Evolutionary conservation across 805 yeast genomes (phyloP), one percentile per base, ranked within the genome.

Genomic region (Priceomyces carsonii): DNA sequence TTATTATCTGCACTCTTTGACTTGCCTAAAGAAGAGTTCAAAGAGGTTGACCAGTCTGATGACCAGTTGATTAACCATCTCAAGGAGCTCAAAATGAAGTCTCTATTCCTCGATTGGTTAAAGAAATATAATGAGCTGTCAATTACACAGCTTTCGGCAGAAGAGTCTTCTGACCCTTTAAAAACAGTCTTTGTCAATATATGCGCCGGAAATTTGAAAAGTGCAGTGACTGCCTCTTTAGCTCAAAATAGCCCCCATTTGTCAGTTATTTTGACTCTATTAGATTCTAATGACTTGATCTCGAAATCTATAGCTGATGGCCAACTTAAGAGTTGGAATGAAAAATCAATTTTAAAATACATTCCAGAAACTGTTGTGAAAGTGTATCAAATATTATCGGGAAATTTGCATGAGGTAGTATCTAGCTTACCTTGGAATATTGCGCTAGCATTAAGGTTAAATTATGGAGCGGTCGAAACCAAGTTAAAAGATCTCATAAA

Each of bases 281-380:
- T 84, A 6, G 95, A 86, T 21, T 80, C 93, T 0, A 82, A 83
- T 46, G 85, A 82, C 45, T 70, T 70, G 1, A 67, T 71, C 1
- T 81, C 84, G 3, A 67, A 69, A 32, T 50, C 49, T 0, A 65
- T 78, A 34, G 90, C 96, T 0, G 44, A 52, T 5, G 56, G 57
- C 21, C 96, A 89, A 58, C 57, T 91, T 16, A 59, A 64, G 2
- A 76, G 73, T 24, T 90, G 97, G 97, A 55, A 56, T 19, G 63
- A 66, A 3, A 60, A 62, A 5, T 65, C 68, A 4, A 60, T 63
- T 3, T 36, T 65, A 19, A 54, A 51, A 18, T 59, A 56, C 30
- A 78, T 82, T 36, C 89, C 95, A 1, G 37, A 35, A 1, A 61
- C 73, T 3, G 57, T 86, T 14, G 52, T 77, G 10, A 77, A 80